phyloP scores from a whole-genome alignment of 2,329 filamentous ascomycete genomes.

The Bisporella sp. region DNA sequence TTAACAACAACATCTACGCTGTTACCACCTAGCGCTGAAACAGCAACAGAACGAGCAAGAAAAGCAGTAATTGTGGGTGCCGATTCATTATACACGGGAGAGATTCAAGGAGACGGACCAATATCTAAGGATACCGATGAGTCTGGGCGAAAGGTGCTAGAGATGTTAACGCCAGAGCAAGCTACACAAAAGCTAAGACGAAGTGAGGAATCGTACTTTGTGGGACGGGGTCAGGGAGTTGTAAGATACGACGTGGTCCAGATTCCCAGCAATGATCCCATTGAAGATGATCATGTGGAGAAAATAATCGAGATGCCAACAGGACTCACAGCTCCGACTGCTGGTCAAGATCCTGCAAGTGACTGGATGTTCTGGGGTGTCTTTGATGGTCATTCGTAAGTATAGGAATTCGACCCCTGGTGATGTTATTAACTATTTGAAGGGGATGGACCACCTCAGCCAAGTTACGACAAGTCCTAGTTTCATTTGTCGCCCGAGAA shows the following conservation, averaged over 20 bases:
- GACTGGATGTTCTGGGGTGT: slow-evolving; percentile 99
- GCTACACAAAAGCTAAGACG: slow-evolving; percentile 82
- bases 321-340: slow-evolving; percentile 36
- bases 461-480: slow-evolving; percentile 85
- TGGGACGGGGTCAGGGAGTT: slow-evolving; percentile 84
- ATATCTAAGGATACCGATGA: slow-evolving; percentile 84
- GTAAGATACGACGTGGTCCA: slow-evolving; percentile 93
- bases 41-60: slow-evolving; percentile 39
- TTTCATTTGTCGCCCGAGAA: slow-evolving; percentile 87
- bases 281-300: slow-evolving; percentile 96
- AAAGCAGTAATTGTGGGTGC: slow-evolving; percentile 83
- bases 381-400: slow-evolving; percentile 91
- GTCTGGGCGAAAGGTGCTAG: slow-evolving; percentile 76
- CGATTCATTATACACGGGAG: slow-evolving; percentile 83
- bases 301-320: slow-evolving; percentile 89
- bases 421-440: slow-evolving; percentile 18
- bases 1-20: slow-evolving; percentile 14
- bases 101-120: slow-evolving; percentile 77
- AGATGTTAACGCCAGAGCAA: slow-evolving; percentile 96
- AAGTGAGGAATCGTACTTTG: slow-evolving; percentile 85
- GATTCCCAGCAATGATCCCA: slow-evolving; percentile 91
- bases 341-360: slow-evolving; percentile 44
- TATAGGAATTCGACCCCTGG: slow-evolving; percentile 16
- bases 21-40: slow-evolving; percentile 9
- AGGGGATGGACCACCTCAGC: slow-evolving; percentile 98